Conservation (phyloP, 176 grass and related monocot species). For the bread wheat (Triticum aestivum) region DNA sequence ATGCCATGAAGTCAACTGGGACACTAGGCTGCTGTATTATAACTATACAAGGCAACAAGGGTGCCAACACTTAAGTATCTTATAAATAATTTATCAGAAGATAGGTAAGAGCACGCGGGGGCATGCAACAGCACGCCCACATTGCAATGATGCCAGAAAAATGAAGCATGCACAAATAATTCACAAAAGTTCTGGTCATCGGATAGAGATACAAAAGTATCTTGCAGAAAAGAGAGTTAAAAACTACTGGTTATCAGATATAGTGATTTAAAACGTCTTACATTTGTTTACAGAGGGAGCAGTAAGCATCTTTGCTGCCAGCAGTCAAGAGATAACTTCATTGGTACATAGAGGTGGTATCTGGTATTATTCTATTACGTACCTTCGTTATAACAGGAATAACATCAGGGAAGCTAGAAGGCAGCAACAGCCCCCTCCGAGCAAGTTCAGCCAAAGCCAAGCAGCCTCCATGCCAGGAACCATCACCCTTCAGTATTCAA, state of each 20-base stretch:
- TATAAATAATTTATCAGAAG: conserved; percentile 29
- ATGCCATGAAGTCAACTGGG: conserved; percentile 23
- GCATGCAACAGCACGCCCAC: background rate
- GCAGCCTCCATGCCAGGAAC: conserved; percentile 96
- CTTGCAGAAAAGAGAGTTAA: conserved; percentile 16
- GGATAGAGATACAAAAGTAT: conserved; percentile 14
- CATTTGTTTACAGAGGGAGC: no score
- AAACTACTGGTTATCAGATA: background rate
- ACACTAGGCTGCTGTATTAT: conserved; percentile 1
- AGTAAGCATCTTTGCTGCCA: background rate
- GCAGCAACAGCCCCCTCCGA: conserved; percentile 84
- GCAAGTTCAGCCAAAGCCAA: conserved; percentile 96
- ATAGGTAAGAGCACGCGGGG: background rate
- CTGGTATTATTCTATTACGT: background rate
- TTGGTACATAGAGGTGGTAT: background rate
- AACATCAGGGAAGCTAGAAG: conserved; percentile 80
- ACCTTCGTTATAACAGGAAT: conserved; percentile 85
- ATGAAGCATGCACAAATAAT: background rate
- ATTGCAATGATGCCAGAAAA: conserved; percentile 20
- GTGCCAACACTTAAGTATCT: conserved; percentile 5
- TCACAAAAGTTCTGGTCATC: background rate
- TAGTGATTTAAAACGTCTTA: no score
- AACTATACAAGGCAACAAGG: background rate
- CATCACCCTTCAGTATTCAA: conserved; percentile 71
- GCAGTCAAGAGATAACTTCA: background rate